These are phyloP conservation scores for Coelomomyces lativittatus DNA, from an alignment of 371 early-diverging fungal species.

Conservation along the genomic window DNA sequence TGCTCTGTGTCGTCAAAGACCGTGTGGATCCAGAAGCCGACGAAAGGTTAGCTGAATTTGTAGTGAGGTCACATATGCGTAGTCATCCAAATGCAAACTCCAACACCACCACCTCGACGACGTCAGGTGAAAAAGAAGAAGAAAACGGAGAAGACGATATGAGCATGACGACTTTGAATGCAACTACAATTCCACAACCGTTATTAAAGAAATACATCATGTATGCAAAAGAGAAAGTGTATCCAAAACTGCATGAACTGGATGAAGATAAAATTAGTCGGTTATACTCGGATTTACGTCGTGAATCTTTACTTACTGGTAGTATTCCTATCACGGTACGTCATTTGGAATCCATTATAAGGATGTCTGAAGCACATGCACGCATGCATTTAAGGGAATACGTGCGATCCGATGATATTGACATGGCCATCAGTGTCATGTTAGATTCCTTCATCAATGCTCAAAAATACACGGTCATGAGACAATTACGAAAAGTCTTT, in stretches of 20 bases:
- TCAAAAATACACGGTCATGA: slow-evolving; percentile 89
- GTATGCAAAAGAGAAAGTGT: slow-evolving; percentile 77
- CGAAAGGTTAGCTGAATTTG: slow-evolving; percentile 81
- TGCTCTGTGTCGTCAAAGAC: slow-evolving; percentile 96
- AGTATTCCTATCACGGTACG: slow-evolving; percentile 97
- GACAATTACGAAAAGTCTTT: slow-evolving; percentile 54
- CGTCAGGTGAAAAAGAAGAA: slow-evolving; percentile 11
- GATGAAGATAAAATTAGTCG: slow-evolving; percentile 71
- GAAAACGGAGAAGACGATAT: slow-evolving; percentile 13
- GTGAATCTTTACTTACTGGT: slow-evolving; percentile 68
- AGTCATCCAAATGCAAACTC: slow-evolving; percentile 50
- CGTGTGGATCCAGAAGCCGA: slow-evolving; percentile 71
- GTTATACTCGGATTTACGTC: slow-evolving; percentile 82
- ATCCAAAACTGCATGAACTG: slow-evolving; percentile 67
- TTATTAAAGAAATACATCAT: slow-evolving; percentile 90
- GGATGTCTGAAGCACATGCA: slow-evolving; percentile 94
- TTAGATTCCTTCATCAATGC: slow-evolving; percentile 88
- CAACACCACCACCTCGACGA: no score
- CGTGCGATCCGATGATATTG: slow-evolving; percentile 83
- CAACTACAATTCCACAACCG: slow-evolving; percentile 52
- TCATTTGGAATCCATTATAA: slow-evolving; percentile 93
- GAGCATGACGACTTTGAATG: slow-evolving; percentile 9
- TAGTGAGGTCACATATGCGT: slow-evolving; percentile 74
- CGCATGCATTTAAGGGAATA: slow-evolving; percentile 90
- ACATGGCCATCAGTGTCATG: slow-evolving; percentile 83